phyloP scores from a whole-genome alignment of 352 stramenopile species.

The Phytophthora citricola region DNA sequence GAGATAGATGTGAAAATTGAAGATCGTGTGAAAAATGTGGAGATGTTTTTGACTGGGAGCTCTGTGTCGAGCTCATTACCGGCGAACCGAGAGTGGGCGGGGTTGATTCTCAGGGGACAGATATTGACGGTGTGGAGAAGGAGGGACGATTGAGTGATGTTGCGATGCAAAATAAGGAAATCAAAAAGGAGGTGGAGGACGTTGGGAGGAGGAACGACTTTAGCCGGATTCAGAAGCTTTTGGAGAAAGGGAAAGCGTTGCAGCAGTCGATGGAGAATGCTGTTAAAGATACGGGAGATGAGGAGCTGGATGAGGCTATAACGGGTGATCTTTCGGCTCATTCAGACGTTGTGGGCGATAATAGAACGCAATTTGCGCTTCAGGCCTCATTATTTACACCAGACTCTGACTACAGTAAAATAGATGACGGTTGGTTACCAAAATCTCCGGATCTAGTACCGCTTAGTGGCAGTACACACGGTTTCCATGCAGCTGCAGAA shows the following conservation, averaged over 20 bases:
- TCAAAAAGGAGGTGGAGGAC: neutral
- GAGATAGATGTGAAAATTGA: no score
- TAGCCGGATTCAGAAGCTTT: constrained; percentile 35
- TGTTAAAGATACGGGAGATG: constrained; percentile 16
- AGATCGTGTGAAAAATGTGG: no score
- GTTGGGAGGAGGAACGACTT: constrained; percentile 2
- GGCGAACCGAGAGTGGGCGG: no score
- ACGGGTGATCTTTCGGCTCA: neutral
- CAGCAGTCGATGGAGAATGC: constrained; percentile 56
- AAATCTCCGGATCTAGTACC: no score
- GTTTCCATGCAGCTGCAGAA: neutral
- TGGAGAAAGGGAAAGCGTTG: constrained; percentile 55
- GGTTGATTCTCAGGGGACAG: neutral
- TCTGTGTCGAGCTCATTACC: no score
- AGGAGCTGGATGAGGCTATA: neutral
- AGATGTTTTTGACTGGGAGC: no score
- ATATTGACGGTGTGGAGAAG: neutral
- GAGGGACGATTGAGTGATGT: neutral
- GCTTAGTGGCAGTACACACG: neutral
- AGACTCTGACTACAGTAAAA: no score
- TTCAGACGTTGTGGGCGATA: no score
- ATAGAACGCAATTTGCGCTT: no score
- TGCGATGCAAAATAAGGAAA: neutral
- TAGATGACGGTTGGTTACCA: no score
- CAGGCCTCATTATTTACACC: no score